Conservation (phyloP, 2,329 filamentous ascomycete genomes). For the Domatiomyces catenatus region DNA sequence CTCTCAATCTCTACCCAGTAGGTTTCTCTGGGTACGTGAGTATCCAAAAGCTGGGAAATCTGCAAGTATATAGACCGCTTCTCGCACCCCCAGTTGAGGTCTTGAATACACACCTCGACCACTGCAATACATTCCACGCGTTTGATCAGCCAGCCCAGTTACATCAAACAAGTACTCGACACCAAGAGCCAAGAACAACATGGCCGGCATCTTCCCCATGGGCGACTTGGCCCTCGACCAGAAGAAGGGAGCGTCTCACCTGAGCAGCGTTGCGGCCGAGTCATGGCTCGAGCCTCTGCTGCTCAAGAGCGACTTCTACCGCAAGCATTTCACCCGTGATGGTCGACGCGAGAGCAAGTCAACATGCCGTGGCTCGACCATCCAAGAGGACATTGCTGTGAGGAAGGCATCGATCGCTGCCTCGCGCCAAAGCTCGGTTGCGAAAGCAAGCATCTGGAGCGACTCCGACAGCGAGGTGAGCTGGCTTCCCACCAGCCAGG, state of each 20-base stretch:
- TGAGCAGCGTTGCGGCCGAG: constrained; percentile 11
- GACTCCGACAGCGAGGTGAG: constrained; percentile 1
- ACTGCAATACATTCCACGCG: no score
- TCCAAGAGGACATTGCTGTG: neutral
- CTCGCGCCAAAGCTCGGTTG: constrained; percentile 12
- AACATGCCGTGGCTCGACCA: constrained; percentile 5
- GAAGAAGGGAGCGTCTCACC: constrained; percentile 6
- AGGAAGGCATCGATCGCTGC: neutral
- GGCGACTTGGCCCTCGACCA: constrained; percentile 13
- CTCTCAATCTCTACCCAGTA: no score
- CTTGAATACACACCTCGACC: no score
- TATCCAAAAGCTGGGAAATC: no score
- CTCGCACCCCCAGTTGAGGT: no score
- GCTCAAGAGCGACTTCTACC: constrained; percentile 14
- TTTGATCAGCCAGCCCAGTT: no score
- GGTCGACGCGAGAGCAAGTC: constrained; percentile 9
- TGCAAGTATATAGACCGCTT: no score
- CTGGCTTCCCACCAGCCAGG: neutral
- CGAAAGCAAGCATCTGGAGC: constrained; percentile 4
- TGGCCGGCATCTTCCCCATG: constrained; percentile 9
- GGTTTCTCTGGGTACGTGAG: no score
- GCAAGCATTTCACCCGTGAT: constrained; percentile 12
- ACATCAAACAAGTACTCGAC: neutral
- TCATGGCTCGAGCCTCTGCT: constrained; percentile 15
- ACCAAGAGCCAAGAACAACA: constrained; percentile 3